Evolutionary conservation across 768 basidiomycete genomes (phyloP), one percentile per base, ranked within the genome.

Genomic region (Calocybe cyanea): DNA sequence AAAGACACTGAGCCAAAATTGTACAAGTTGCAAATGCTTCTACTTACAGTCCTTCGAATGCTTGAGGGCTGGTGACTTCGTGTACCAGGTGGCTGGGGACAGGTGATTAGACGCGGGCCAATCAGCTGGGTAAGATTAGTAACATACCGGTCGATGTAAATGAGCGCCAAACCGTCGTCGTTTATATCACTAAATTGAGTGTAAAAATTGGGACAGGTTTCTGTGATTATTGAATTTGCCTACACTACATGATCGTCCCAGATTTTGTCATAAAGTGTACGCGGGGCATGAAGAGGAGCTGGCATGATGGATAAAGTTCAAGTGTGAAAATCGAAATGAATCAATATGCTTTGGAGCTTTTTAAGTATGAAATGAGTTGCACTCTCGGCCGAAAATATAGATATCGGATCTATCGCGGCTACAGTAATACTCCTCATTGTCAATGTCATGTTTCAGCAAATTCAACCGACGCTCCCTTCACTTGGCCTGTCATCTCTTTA

Each of bases 171-270:
- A 38, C 87, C 89, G 57, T 88, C 82, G 35, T 87, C 80, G 54
- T 87, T 80, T 47, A 76, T 63, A 58, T 87, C 77, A 30, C 90
- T 91, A 57, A 36, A 54, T 40, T 24, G 44, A 41, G 35, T 23
- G 41, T 30, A n/a, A 34, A 19, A 41, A 38, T 46, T 28, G 33
- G 33, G 39, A 18, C 14, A 30, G 4, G 31, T n/a, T 11, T 13
- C 10, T 14, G 35, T 17, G 28, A 24, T 24, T 25, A 45, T 34
- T 20, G 46, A 44, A 38, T 21, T 19, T 23, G 64, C 88, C 51
- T 57, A 92, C 82, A 97, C 87, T 60, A 95, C 81, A 69, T 97
- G 95, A 63, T 97, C 92, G 54, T 96, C 92, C 83, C 90, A 96
- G 53, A 97, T 92, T 72, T 97, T 97, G 69, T 98, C 95, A 67